Base-by-base conservation (phyloP, 2,329 filamentous ascomycete genomes). In the Didymella lethalis region DNA sequence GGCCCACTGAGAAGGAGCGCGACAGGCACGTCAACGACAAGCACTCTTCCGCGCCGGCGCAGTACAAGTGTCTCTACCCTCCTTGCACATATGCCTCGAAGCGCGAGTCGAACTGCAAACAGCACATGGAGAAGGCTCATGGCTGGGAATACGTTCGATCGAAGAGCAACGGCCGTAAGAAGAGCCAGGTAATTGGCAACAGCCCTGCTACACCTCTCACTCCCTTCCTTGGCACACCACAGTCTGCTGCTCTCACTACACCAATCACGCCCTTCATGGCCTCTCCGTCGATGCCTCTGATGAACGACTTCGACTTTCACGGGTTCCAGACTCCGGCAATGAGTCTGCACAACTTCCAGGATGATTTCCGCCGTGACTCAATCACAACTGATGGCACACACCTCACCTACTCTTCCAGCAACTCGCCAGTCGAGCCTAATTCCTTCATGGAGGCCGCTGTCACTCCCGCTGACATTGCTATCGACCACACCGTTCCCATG, bases 101-200 rank as follows among this genome's bases (percentile, higher is more conserved):
- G 84, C 90, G 93, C 59, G 91, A 97, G 81, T 95, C 91, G 63
- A 98, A 98, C 78, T 96, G 92, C 85, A 97, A 97, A 77, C 94
- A 97, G 78, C 93, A 98, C 80, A 97, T 97, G 93, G 94, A 98
- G 82, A 97, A 97, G 79, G 90, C 92, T 0, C 93, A 98, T 72
- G 89, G 89, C 58, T 97, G 92, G 90, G 84, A 84, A n/a, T 97
- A 97, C 68, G 85, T 93, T 54, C 90, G 94, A 64, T 94, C 92
- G 59, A 97, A 97, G 85, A 93, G 90, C 77, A 97, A 96, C 73
- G 90, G 91, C 52, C 69, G 72, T 36, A 77, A 76, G 66, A 77
- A 76, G 70, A 61, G 67, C 29, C 59, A 69, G 23, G 61, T 68
- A 16, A 53, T 58, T 43, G 65, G 65, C 36, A 69, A 67, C 25